Conservation (phyloP, 352 stramenopile genomes). For the Globisporangium paddicum region DNA sequence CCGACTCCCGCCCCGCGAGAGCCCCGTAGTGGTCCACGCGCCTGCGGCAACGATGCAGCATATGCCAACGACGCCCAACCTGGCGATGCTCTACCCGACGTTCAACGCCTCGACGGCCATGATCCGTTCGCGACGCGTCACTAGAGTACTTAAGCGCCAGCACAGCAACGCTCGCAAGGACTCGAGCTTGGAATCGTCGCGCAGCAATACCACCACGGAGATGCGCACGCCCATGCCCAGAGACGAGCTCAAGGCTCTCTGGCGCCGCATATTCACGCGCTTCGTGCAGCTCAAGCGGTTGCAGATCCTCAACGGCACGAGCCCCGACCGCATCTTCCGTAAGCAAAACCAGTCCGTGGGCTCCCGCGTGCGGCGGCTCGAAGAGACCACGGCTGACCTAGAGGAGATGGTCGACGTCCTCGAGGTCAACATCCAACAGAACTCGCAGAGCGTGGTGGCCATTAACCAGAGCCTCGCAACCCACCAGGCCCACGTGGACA, state of each 20-base stretch:
- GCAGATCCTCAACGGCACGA: conserved; percentile 45
- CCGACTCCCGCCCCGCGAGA: conserved; percentile 1
- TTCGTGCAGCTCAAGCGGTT: conserved; percentile 54
- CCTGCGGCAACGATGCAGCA: conserved; percentile 13
- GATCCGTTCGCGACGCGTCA: conserved; percentile 29
- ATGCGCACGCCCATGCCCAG: conserved; percentile 25
- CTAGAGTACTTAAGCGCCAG: conserved; percentile 22
- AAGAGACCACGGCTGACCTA: conserved; percentile 42
- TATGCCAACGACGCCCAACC: conserved; percentile 20
- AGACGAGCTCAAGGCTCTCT: conserved; percentile 34
- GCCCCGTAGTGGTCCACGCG: not conserved
- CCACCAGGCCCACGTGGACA: conserved; percentile 28
- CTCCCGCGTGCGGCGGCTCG: conserved; percentile 46
- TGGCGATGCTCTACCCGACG: conserved; percentile 14
- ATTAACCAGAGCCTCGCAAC: conserved; percentile 34
- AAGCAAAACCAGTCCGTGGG: conserved; percentile 65
- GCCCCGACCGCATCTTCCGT: conserved; percentile 47
- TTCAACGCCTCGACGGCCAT: conserved; percentile 6
- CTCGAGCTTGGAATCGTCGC: not conserved
- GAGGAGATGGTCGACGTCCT: conserved; percentile 52
- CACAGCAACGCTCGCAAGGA: conserved; percentile 22
- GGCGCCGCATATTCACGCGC: conserved; percentile 41
- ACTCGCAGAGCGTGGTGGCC: conserved; percentile 29
- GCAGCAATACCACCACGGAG: not conserved
- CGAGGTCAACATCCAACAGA: conserved; percentile 32